Evolutionary conservation across 768 basidiomycete genomes (phyloP).

Genomic region (Hortiboletus campestris): DNA sequence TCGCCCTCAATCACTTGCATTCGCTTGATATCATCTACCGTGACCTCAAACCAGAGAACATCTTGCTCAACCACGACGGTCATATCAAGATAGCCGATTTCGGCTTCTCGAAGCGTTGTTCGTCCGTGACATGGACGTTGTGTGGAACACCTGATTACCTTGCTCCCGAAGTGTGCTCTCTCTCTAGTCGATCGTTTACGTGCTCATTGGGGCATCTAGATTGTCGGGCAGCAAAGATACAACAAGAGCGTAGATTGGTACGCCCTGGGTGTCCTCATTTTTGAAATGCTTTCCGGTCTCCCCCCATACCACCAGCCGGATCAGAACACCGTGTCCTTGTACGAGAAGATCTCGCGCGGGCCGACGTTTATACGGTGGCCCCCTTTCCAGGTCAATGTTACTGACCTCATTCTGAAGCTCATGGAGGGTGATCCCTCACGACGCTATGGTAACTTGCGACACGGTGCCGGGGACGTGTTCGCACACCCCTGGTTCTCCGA

Average conservation of each 20-base stretch:
- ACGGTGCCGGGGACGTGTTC: conserved; percentile 91
- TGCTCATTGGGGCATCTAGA: conserved; percentile 37
- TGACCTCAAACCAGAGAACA: conserved; percentile 97
- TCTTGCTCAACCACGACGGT: conserved; percentile 88
- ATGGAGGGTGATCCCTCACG: conserved; percentile 87
- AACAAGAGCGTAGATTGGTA: conserved; percentile 99
- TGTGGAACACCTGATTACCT: conserved; percentile 97
- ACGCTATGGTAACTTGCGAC: conserved; percentile 84
- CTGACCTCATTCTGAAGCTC: conserved; percentile 85
- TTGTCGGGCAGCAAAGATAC: conserved; percentile 80
- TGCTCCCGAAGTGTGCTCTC: conserved; percentile 76
- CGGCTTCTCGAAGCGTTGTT: conserved; percentile 90
- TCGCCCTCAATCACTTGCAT: conserved; percentile 91
- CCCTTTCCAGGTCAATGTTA: conserved; percentile 68
- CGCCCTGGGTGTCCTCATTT: conserved; percentile 94
- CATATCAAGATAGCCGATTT: conserved; percentile 98
- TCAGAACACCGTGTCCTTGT: conserved; percentile 80
- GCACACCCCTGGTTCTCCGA: conserved; percentile 92
- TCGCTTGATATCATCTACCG: conserved; percentile 89
- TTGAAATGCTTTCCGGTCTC: conserved; percentile 95
- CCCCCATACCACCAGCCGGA: conserved; percentile 93
- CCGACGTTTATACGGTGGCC: conserved; percentile 80
- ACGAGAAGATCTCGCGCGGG: conserved; percentile 86
- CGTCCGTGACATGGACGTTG: conserved; percentile 88
- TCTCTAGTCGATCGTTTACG: conserved; percentile 17